phyloP scores from a whole-genome alignment of 345 rosid species.

The Salix exigua region DNA sequence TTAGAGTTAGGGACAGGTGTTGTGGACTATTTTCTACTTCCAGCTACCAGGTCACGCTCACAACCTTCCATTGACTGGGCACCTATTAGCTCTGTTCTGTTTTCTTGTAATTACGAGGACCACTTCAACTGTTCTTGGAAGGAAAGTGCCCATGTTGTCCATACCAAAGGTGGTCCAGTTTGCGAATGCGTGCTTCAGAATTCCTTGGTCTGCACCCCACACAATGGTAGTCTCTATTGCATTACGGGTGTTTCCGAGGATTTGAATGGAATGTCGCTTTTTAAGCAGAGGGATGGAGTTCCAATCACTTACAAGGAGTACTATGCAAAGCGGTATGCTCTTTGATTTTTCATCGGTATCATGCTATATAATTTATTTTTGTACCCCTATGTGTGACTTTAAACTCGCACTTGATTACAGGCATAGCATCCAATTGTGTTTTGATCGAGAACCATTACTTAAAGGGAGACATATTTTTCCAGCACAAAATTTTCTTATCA shows the following conservation, averaged over 20 bases:
- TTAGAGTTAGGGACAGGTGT: conserved; percentile 19
- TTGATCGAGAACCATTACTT: conserved; percentile 40
- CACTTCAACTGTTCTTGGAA: conserved; percentile 30
- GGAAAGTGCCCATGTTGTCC: conserved; percentile 29
- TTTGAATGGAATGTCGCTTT: conserved; percentile 47
- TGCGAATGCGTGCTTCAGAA: conserved; percentile 51
- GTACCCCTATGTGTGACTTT: neutral
- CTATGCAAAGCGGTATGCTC: conserved; percentile 44
- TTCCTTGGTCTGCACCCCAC: conserved; percentile 74
- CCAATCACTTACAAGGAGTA: conserved; percentile 48
- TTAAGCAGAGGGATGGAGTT: conserved; percentile 42
- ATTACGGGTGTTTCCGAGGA: conserved; percentile 41
- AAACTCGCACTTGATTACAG: conserved; percentile 34
- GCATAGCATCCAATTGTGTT: conserved; percentile 42
- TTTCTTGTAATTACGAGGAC: conserved; percentile 21
- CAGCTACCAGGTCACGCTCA: conserved; percentile 24
- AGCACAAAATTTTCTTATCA: conserved; percentile 45
- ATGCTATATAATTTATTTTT: neutral
- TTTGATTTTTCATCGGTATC: neutral
- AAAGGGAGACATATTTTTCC: conserved; percentile 55
- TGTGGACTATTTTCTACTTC: conserved; percentile 67
- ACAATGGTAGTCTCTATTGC: conserved; percentile 58
- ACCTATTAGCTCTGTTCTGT: conserved; percentile 38
- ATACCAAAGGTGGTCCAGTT: conserved; percentile 45
- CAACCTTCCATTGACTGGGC: conserved; percentile 50